These are phyloP conservation scores for Coniella lustricola DNA, from an alignment of 2,329 filamentous ascomycete genomes.

Conservation along the genomic window DNA sequence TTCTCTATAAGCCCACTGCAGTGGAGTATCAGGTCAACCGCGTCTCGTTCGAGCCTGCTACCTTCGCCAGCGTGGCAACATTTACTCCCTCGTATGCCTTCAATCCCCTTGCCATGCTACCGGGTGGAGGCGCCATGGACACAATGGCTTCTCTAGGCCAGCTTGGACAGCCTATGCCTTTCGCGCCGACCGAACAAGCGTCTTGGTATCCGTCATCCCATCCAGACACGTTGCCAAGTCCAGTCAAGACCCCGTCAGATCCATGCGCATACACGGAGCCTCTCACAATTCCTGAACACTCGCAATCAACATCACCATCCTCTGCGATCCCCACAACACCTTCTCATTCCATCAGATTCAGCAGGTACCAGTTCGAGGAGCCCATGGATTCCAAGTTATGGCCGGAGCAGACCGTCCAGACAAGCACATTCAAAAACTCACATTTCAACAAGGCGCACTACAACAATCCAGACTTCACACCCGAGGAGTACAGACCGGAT, in stretches of 20 bases:
- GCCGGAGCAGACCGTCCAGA: constrained; percentile 43
- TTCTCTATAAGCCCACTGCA: constrained; percentile 57
- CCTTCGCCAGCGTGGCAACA: constrained; percentile 1
- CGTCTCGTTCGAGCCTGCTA: constrained; percentile 27
- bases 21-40: constrained; percentile 46
- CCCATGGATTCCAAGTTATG: constrained; percentile 24
- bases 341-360: constrained; percentile 42
- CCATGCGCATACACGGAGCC: constrained; percentile 10
- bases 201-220: constrained; percentile 32
- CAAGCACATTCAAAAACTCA: constrained; percentile 57
- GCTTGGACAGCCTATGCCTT: constrained; percentile 21
- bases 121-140: constrained; percentile 31
- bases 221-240: constrained; percentile 22
- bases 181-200: constrained; percentile 26
- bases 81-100: constrained; percentile 32
- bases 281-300: constrained; percentile 22
- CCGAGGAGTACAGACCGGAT: constrained; percentile 42
- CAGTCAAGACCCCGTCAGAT: constrained; percentile 3
- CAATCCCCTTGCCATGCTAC: constrained; percentile 39
- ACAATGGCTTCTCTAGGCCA: constrained; percentile 15
- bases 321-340: constrained; percentile 23
- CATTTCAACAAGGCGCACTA: constrained; percentile 62
- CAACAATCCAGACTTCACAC: constrained; percentile 56
- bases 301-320: constrained; percentile 25
- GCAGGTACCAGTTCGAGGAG: constrained; percentile 42